Evolutionary conservation across 148 eudicot species (phyloP), one percentile per base, ranked within the genome.

Genomic region (Gaultheria prostrata): DNA sequence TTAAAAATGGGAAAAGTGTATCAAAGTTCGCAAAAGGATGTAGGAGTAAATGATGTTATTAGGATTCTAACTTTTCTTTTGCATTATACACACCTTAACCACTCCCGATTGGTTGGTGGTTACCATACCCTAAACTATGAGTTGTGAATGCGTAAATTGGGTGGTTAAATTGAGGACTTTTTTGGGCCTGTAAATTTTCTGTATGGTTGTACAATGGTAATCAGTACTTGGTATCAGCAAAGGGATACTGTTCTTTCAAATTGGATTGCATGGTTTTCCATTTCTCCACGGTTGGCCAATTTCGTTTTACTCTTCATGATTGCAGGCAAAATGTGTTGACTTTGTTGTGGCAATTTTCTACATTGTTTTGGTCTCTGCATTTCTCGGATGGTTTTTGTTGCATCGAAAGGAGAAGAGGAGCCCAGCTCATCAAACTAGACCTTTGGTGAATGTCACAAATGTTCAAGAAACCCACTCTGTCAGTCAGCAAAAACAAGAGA

Each of bases 321-420:
- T 92, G 88, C 88, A 97, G 99, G 98, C 95, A 83, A 97, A 91
- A 89, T 97, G 99, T 89, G 83, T 94, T 82, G 99, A 97, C 83
- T 83, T 97, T 83, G 90, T 95, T 80, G 76, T 93, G 35, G 89
- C 98, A 61, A 87, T 93, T 49, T 84, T 93, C 79, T 97, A 95
- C 85, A 89, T 97, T 81, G 79, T 91, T 69, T 85, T 93, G 84
- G 89, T 92, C 46, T 91, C 93, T 61, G 63, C 92, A 65, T 93
- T 95, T 89, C 93, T 95, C 78, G 98, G 99, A 79, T 97, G 99
- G 98, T 96, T 98, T 80, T 92, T 91, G 73, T 78, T 86, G 77
- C 90, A 91, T 83, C 91, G 87, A 83, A 93, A 94, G 89, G 87
- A 84, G 83, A 87, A 87, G 88, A 88, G 80, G 77, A 90, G 83